Base-by-base conservation (phyloP, 306 rosid species). In the Vigna trinervia region DNA sequence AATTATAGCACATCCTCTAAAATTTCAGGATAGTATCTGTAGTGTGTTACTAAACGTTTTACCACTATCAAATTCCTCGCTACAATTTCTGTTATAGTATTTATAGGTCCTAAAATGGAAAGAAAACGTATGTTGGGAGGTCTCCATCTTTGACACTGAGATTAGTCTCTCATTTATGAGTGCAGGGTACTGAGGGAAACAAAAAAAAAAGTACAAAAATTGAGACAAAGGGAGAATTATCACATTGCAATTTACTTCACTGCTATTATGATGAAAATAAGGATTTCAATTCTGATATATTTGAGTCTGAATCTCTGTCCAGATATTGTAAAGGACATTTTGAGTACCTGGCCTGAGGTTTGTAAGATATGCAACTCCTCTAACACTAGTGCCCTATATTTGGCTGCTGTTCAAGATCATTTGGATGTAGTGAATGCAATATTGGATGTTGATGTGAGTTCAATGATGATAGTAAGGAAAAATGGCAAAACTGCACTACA, bases 401-500 rank as follows among this genome's bases (percentile, higher is more conserved):
- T 90, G n/a, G 98, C 97, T 51, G 95, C 97, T 26, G 84, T 68
- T 28, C 86, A 83, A 72, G 92, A 83, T 45, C 97, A 89, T 84
- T 82, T 92, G 86, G 97, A 92, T 47, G 88, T 94, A 58, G 95
- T 94, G 78, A 88, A 85, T 80, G 89, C 97, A 47, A 92, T 94
- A 80, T 78, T 94, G 86, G 97, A 89, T 77, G 91, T 80, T 6
- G 93, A 94, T 85, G 82, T 61, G 22, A 77, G 87, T 78, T 82
- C 96, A 62, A 63, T 85, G 86, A 60, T 77, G 88, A 89, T 89
- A 12, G 93, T 92, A 64, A 92, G 98, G 83, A 94, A 89, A 86
- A 94, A 94, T 32, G 98, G 98, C 15, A 94, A 94, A 80, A 94
- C 98, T 10, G 96, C 97, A 0, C 85, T 94, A 86, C 98, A 94